Base-by-base conservation (phyloP, 495 filamentous ascomycete species). In the Chaetomium tenue region DNA sequence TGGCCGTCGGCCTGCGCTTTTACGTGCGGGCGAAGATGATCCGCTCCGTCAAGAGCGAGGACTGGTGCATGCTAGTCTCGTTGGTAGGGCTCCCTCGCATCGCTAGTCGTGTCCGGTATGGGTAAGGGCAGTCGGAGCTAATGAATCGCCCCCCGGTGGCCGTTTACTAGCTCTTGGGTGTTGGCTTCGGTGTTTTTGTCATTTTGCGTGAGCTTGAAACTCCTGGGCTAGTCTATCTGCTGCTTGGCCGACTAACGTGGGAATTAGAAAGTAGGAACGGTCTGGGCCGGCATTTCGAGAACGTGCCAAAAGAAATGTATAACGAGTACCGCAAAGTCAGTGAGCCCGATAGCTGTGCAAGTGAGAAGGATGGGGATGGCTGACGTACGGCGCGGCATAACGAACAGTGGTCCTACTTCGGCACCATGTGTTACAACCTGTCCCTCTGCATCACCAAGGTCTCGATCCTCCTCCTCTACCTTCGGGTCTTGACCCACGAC, bases 391-490 rank as follows among this genome's bases (percentile, higher is more conserved):
- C 2, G 22, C 4, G 30, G 20, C 33, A 26, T 12, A n/a, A 28
- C 44, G n/a, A 20, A 12, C n/a, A 61, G 59, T 40, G 20, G n/a
- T 20, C 28, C 5, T 61, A 42, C 6, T 61, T 61, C 22, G n/a
- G 33, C 13, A 26, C 47, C 0, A 3, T 53, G 5, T 40, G 18
- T 73, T 54, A 74, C 78, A 48, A 64, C 20, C 28, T 64, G 18
- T 64, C 61, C 61, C 60, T 60, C 51, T 59, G 68, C 37, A 58
- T 73, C 26, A 72, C 75, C 51, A 80, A 80, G 65, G 57, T 76
- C 7, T 78, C 77, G 5, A 65, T 82, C n/a, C 68, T 82, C n/a
- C 61, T 76, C 50, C 76, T 82, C 51, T 82, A 81, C 56, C 60
- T 74, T 0, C 78, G 75, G 25, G 78, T 81, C 57, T 75, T 80